phyloP scores from a whole-genome alignment of 139 green algal species.

The Trebouxia sp. region DNA sequence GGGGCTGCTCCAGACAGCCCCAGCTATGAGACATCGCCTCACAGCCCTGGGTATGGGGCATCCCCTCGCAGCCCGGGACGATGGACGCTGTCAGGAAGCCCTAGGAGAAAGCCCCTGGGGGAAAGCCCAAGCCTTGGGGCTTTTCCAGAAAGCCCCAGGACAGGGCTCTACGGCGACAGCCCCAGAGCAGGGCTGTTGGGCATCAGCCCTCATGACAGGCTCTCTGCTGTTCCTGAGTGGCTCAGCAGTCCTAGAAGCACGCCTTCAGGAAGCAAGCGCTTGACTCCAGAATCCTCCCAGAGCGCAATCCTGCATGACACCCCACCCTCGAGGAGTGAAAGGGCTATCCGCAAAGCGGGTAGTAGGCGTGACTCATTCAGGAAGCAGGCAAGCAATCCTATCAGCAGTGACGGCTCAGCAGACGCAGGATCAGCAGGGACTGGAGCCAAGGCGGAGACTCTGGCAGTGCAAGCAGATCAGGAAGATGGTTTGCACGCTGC shows the following conservation, averaged over 20 bases:
- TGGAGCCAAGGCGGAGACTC: too few relatives aligned
- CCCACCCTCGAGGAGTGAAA: too few relatives aligned
- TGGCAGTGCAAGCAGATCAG: not conserved
- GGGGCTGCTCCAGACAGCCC: not conserved
- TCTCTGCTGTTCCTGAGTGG: not conserved
- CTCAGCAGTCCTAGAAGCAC: not conserved
- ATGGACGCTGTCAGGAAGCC: not conserved
- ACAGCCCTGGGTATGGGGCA: not conserved
- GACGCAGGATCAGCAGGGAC: too few relatives aligned
- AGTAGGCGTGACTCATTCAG: not conserved
- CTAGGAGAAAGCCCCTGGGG: not conserved
- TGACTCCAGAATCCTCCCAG: not conserved
- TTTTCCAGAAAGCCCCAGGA: not conserved
- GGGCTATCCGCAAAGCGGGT: too few relatives aligned
- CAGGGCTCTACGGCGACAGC: not conserved
- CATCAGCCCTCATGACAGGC: not conserved
- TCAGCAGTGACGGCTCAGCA: constrained; percentile 8
- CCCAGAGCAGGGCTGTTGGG: not conserved
- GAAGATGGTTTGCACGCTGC: too few relatives aligned
- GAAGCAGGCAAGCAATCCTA: not conserved
- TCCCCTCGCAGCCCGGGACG: not conserved
- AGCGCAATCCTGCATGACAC: not conserved
- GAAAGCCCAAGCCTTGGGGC: not conserved
- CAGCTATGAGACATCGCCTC: not conserved
- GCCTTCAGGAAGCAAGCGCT: not conserved